Evolutionary conservation across 1,284 basidiomycete genomes (phyloP).

Genomic region (Rhodotorula sp.): DNA sequence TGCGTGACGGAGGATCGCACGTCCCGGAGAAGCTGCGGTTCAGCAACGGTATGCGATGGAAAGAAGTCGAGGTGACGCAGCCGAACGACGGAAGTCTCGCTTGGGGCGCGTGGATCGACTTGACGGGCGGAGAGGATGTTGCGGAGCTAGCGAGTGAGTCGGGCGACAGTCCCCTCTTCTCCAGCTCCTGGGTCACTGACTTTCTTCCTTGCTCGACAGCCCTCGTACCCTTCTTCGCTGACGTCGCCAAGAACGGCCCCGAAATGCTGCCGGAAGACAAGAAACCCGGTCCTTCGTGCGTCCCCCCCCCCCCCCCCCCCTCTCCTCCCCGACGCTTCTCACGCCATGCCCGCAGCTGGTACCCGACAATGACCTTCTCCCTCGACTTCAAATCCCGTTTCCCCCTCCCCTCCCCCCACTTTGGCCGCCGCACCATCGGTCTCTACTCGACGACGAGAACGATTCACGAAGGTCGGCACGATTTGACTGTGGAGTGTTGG

Average conservation of each 20-base stretch:
- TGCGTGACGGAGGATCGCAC: neutral
- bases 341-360: slow-evolving; percentile 17
- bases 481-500: slow-evolving; percentile 38
- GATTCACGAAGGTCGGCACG: slow-evolving; percentile 33
- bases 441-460: slow-evolving; percentile 30
- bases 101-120: slow-evolving; percentile 34
- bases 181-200: neutral
- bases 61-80: slow-evolving; percentile 13
- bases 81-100: slow-evolving; percentile 8
- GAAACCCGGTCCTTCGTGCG: slow-evolving; percentile 20
- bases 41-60: slow-evolving; percentile 23
- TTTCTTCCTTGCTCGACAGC: neutral
- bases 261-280: slow-evolving; percentile 15
- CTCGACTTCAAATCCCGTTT: slow-evolving; percentile 35
- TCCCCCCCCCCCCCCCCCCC: neutral
- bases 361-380: slow-evolving; percentile 35
- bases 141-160: slow-evolving; percentile 7
- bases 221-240: slow-evolving; percentile 37
- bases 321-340: too few species aligned
- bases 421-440: slow-evolving; percentile 26
- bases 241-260: slow-evolving; percentile 34
- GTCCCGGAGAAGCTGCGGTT: slow-evolving; percentile 15
- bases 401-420: slow-evolving; percentile 13
- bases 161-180: neutral
- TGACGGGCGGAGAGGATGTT: slow-evolving; percentile 33